phyloP scores from a whole-genome alignment of 345 rosid genomes.

The Populus davidiana region DNA sequence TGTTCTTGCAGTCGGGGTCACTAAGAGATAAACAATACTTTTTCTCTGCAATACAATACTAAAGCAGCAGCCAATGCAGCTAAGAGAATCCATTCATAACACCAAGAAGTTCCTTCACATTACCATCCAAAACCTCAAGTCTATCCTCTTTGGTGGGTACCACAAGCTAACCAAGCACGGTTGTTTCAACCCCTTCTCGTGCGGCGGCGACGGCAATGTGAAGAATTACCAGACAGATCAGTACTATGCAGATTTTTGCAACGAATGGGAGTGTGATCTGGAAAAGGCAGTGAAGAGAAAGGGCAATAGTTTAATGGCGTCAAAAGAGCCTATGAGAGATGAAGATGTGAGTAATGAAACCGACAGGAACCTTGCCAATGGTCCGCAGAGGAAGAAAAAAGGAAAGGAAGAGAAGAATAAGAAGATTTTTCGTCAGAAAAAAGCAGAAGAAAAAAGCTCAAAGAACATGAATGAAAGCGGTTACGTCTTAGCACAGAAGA shows the following conservation, averaged over 20 bases:
- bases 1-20: conserved; percentile 16
- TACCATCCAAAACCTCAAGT: conserved; percentile 49
- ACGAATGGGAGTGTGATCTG: conserved; percentile 37
- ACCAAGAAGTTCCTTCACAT: conserved; percentile 52
- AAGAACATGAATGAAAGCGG: conserved; percentile 32
- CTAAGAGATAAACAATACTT: neutral
- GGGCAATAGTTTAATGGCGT: neutral
- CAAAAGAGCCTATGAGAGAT: conserved; percentile 16
- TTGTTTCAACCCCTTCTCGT: conserved; percentile 30
- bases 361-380: conserved; percentile 17
- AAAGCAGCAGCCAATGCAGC: conserved; percentile 31
- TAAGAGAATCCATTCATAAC: conserved; percentile 52
- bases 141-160: conserved; percentile 46
- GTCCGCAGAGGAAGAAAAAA: conserved; percentile 33
- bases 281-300: conserved; percentile 32
- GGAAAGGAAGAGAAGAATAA: conserved; percentile 27
- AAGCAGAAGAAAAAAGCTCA: conserved; percentile 19
- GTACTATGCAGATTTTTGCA: conserved; percentile 29
- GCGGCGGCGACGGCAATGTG: conserved; percentile 16
- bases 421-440: conserved; percentile 21
- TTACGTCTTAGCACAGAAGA: conserved; percentile 57
- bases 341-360: conserved; percentile 23
- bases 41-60: neutral
- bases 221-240: conserved; percentile 24
- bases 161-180: conserved; percentile 42